Evolutionary conservation across 2,329 filamentous ascomycete species (phyloP).

Genomic region (Colletotrichum paranaense): DNA sequence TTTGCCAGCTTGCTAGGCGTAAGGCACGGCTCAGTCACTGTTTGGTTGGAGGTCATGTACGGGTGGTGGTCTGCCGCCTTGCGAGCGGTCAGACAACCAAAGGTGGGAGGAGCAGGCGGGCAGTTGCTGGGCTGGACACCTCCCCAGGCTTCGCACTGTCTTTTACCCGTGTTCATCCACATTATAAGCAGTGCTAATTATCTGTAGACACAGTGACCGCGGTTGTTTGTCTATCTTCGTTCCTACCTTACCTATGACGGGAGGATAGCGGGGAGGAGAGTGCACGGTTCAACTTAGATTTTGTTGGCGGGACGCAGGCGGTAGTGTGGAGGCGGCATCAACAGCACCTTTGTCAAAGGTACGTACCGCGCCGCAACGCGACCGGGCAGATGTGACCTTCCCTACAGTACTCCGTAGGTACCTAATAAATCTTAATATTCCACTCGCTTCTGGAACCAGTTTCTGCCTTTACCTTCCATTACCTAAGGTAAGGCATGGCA

Average conservation of each 20-base stretch:
- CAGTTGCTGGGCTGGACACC: background rate
- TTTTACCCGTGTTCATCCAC: accelerated
- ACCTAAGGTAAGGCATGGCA: background rate
- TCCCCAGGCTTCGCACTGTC: background rate
- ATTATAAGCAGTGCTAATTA: background rate
- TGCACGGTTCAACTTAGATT: slow-evolving; percentile 27
- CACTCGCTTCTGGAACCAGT: background rate
- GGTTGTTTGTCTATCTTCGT: background rate
- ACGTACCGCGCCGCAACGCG: background rate
- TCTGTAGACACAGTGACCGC: slow-evolving; percentile 1
- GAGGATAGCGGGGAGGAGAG: slow-evolving; percentile 23
- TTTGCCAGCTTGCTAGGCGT: background rate
- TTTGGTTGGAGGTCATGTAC: background rate
- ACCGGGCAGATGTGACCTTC: background rate
- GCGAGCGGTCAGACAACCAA: slow-evolving; percentile 5
- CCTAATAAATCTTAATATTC: background rate
- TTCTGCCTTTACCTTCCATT: background rate
- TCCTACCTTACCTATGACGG: slow-evolving; percentile 1
- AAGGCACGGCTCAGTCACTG: background rate
- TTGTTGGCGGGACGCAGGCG: slow-evolving; percentile 1
- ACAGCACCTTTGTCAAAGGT: background rate
- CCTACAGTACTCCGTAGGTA: no score
- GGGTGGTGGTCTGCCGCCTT: slow-evolving; percentile 1
- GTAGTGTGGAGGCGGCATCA: background rate
- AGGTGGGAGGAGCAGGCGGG: slow-evolving; percentile 1